Evolutionary conservation across 176 grass and related monocot species (phyloP), one percentile per base, ranked within the genome.

Genomic region (Oryza meridionalis): DNA sequence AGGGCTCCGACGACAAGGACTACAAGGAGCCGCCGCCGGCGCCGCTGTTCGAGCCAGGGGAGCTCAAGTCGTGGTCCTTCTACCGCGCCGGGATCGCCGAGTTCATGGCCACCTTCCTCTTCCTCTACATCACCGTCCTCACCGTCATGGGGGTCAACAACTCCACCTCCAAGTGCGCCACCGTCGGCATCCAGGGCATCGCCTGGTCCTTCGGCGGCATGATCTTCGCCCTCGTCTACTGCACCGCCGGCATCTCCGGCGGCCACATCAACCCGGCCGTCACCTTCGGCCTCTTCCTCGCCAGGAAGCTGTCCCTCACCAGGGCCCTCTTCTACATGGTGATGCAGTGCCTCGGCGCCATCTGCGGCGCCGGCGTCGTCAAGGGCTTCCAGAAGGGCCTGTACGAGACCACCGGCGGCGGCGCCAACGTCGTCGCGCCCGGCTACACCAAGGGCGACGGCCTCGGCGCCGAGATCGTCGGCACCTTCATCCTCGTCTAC

Each of bases 161-260:
- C 25, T 89, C 90, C 74, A 0, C 21, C 8, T 87, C 77, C 84
- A 92, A 91, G 83, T 97, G 94, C 84, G 70, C 83, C 40, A 91
- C 86, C 50, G 94, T 97, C 69, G 94, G 94, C 38, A 90, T 97
- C 88, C 94, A 97, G 82, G 94, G 94, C 79, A 97, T 97, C 86
- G 94, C 92, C 25, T 97, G 90, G 94, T 89, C 94, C 67, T 94
- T 97, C 16, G 94, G 94, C 49, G 94, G 94, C 86, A 92, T 97
- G 94, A 97, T 97, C 70, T 97, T 97, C 61, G 94, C 90, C n/a
- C 89, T 97, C 67, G 94, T 97, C 85, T 97, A 97, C 88, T 97
- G 94, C 81, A 97, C 94, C 51, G 94, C 90, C 84, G 94, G 94
- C 78, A 94, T 97, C 88, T 97, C 94, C n/a, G 92, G 94, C 64